Base-by-base conservation (phyloP, 495 filamentous ascomycete genomes). In the Friedmanniomyces endolithicus region DNA sequence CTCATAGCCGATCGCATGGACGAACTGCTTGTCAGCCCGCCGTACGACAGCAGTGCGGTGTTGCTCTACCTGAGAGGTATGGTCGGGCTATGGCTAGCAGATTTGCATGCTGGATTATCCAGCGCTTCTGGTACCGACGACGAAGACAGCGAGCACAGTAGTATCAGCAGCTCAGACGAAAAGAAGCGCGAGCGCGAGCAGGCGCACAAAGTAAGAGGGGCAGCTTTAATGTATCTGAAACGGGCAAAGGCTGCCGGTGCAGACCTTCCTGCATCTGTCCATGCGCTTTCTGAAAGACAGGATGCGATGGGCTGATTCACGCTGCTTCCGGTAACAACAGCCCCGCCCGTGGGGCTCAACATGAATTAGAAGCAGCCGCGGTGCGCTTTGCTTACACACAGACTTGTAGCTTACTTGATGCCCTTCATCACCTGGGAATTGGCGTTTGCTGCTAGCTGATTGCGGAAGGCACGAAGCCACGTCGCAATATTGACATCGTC, bases 21-120 rank as follows among this genome's bases (percentile, higher is more conserved):
- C 63, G 70, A 76, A 29, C 58, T 84, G 8, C 71, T 88, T 61
- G 71, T 73, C 33, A 79, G 78, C 23, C 73, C 76, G 29, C 85
- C 86, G 0, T 88, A 80, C 62, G 78, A 77, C 1, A 74, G 78
- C 43, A 76, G 76, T 41, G 55, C 70, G 11, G 72, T 74, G 47
- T 64, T 92, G 48, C 70, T 84, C 33, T 67, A 79, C 51, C 67
- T 89, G 11, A 69, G 82, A 41, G 85, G 72, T 9, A 86, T 85
- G 77, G 68, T 87, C 8, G 78, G 73, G 11, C 66, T 86, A 25
- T 90, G 83, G 76, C 70, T 86, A 22, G 78, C 69, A 1, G 85
- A 90, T 58, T 64, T 90, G 17, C 33, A 41, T n/a, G 35, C 24
- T 2, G 24, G 25, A 16, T 6, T 7, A 3, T 4, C 44, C n/a